Percentiles rank a stretch among this genome's conserved stretches.
Conservation (phyloP, 805 yeast genomes). For the Yueomyces sinensis region DNA sequence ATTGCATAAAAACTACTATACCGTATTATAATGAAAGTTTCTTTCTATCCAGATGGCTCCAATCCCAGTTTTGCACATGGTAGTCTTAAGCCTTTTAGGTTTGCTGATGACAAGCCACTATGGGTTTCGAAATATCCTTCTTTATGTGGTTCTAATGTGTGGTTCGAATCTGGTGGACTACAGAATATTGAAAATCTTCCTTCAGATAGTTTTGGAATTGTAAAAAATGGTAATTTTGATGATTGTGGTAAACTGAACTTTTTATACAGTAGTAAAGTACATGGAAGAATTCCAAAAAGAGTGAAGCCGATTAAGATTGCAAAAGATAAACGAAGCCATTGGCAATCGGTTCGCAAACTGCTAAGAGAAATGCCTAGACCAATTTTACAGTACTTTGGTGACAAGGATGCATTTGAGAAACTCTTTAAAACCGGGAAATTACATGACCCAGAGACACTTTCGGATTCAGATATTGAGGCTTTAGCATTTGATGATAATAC, state of each 20-base stretch:
- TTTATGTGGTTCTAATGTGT: neutral
- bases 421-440: too few species aligned
- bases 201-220: neutral
- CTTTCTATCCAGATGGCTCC: too few species aligned
- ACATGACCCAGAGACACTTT: slow-evolving; percentile 18
- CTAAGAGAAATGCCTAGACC: neutral
- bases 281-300: neutral
- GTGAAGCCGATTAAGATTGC: neutral
- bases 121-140: too few species aligned
- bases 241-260: slow-evolving; percentile 3
- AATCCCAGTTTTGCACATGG: too few species aligned
- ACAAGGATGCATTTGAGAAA: too few species aligned
- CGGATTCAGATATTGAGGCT: slow-evolving; percentile 18
- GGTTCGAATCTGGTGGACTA: neutral
- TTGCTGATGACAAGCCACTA: too few species aligned
- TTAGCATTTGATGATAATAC: slow-evolving; percentile 3
- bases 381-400: neutral
- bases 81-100: too few species aligned
- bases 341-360: neutral
- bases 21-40: too few species aligned
- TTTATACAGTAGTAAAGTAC: neutral
- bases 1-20: too few species aligned
- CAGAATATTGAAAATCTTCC: neutral
- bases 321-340: neutral
- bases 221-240: slow-evolving; percentile 2